Base-by-base conservation (phyloP, 129 eudicot genomes). In the Flaveria brownii region DNA sequence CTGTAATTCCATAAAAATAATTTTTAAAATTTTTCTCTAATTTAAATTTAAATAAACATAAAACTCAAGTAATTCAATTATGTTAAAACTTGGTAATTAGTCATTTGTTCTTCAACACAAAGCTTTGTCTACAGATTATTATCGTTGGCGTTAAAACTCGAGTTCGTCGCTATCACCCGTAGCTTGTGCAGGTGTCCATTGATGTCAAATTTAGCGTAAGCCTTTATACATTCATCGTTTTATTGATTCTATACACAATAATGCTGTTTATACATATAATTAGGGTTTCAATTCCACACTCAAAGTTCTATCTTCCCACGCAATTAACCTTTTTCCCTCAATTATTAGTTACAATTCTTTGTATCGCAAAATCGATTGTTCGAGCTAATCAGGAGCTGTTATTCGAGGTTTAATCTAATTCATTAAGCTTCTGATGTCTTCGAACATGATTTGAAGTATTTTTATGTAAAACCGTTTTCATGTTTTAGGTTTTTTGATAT, bases 121-220 rank as follows among this genome's bases (percentile, higher is more conserved):
- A 33, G 6, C 6, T 33, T 4, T 33, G 6, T 33, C 5, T 33
- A 33, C 39, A 33, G 39, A 33, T 33, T 33, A 33, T 33, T 33
- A 33, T 33, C 39, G 39, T 33, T 4, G 39, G 39, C 6, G 39
- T 33, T 33, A 33, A 33, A 33, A 33, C 6, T 33, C 39, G 39
- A 33, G 39, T 33, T 33, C 83, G 83, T 80, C 42, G 70, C 52
- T 30, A 25, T 72, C 74, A 72, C 83, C 74, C 78, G 78, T 68
- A 11, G 68, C 64, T 65, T 68, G 69, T 73, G 83, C 60, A 80
- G 70, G 79, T 80, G 74, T 63, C 33, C 43, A 56, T 66, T 66
- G 42, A 52, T 80, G 50, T 73, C 69, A 42, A 73, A 22, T 65
- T 52, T 66, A 65, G 75, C 79, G 83, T 73, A 73, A 80, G 59